Evolutionary conservation across 139 green algal species (phyloP), one percentile per base, ranked within the genome.

Genomic region (Mesostigma viride): DNA sequence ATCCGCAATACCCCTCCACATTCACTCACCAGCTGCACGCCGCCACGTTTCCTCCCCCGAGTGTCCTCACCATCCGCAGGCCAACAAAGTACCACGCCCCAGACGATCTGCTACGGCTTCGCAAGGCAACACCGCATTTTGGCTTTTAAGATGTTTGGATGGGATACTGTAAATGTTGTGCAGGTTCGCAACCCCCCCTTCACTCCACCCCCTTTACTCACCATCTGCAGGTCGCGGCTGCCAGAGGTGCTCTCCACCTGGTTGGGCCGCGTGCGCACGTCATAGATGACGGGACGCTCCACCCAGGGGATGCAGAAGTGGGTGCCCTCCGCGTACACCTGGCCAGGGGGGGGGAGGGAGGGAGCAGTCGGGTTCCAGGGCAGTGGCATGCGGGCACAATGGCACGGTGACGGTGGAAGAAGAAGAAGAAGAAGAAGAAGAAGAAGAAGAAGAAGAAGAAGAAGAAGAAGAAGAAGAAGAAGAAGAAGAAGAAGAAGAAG

Each of bases 281-380:
- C 93, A 59, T 95, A 99, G 27, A 96, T 92, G 72, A 96, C 87
- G 27, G 94, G 90, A 3, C 91, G 82, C 61, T 98, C 92, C 47
- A 99, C 90, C 91, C 93, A 97, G 3, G 94, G 94, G 8, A 99
- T 74, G 83, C 97, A 95, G 53, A 98, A 58, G 77, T 99, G 94
- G 22, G 90, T 99, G 3, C 94, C 93, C 75, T 98, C 94, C 31
- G 70, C 36, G 46, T 97, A 97, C 26, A 97, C 86, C 89, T 95
- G 79, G 26, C n/a, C n/a, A n/a, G n/a, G n/a, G n/a, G n/a, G 36
- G 6, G 36, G 6, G 36, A n/a, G 31, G 3, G 58, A 47, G 24
- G 20, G 17, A 30, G 4, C 14, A 28, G 1, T 31, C 44, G 14
- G 14, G 14, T 53, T 53, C 14, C 11, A 53, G 44, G 44, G 14